A percentile compares a stretch with the other conserved stretches of the same genome.
phyloP scores from a whole-genome alignment of 192 early-diverging fungal genomes.

The Rhizophlyctis rosea region DNA sequence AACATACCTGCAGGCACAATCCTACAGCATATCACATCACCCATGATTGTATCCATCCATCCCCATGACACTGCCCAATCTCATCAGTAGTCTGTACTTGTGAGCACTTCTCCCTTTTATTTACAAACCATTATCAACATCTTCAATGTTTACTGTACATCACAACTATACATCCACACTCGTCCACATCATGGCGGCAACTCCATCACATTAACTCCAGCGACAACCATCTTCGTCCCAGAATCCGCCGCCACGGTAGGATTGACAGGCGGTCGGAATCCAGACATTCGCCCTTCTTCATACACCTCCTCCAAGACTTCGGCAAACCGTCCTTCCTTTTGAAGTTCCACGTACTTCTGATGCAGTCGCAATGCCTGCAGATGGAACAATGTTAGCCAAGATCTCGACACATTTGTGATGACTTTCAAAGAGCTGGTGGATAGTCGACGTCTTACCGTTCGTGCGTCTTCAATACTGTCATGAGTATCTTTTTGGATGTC shows the following conservation, averaged over 20 bases:
- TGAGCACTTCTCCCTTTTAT: no score
- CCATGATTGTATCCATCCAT: no score
- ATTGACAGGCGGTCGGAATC: constrained; percentile 35
- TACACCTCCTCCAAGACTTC: constrained; percentile 80
- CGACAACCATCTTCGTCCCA: background rate
- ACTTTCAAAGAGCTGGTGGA: constrained; percentile 1
- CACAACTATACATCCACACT: background rate
- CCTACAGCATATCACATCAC: no score
- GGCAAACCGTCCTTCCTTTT: constrained; percentile 64
- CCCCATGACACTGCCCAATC: no score
- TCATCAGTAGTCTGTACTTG: no score
- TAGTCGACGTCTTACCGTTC: constrained; percentile 54
- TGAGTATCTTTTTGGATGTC: constrained; percentile 89
- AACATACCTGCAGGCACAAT: no score
- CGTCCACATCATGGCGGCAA: constrained; percentile 4
- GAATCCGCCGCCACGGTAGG: background rate
- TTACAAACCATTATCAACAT: no score
- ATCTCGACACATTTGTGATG: constrained; percentile 6
- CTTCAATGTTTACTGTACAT: background rate
- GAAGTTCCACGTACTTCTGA: constrained; percentile 71
- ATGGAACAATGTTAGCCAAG: background rate
- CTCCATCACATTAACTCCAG: constrained; percentile 12
- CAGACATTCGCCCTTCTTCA: constrained; percentile 55
- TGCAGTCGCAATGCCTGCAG: constrained; percentile 74
- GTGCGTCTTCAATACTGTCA: constrained; percentile 91